Evolutionary conservation across 176 grass and related monocot species (phyloP).

Genomic region (Phragmites australis): DNA sequence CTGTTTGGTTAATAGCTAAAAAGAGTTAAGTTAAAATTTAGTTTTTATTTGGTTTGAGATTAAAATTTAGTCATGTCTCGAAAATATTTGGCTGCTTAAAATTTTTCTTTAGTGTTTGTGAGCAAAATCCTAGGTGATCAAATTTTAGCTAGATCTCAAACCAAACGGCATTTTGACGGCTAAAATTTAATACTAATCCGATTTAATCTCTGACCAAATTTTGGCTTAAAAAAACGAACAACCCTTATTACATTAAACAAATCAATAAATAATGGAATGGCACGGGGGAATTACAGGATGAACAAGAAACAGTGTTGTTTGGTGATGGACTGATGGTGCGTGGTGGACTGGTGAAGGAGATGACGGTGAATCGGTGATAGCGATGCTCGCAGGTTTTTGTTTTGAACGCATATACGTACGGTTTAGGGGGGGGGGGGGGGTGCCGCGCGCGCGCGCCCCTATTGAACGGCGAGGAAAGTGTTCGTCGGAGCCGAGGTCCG

Average conservation of each 20-base stretch:
- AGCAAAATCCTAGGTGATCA: too few species aligned
- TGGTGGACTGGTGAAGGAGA: neutral
- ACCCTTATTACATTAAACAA: slow-evolving; percentile 58
- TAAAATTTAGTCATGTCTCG: too few species aligned
- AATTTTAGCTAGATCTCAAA: too few species aligned
- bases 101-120: too few species aligned
- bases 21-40: too few species aligned
- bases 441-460: neutral
- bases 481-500: slow-evolving; percentile 44
- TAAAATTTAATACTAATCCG: too few species aligned
- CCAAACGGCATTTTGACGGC: too few species aligned
- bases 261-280: slow-evolving; percentile 72
- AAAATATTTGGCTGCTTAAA: too few species aligned
- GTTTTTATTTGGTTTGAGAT: too few species aligned
- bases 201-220: too few species aligned
- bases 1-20: too few species aligned
- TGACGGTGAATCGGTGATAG: neutral
- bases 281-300: slow-evolving; percentile 46
- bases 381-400: slow-evolving; percentile 20
- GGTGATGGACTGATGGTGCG: slow-evolving; percentile 32
- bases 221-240: too few species aligned
- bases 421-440: neutral
- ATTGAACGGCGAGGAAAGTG: slow-evolving; percentile 57
- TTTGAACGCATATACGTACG: slow-evolving; percentile 23
- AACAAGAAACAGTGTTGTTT: slow-evolving; percentile 12